Conservation (phyloP, 2,329 filamentous ascomycete genomes). For the Madurella fahalii region DNA sequence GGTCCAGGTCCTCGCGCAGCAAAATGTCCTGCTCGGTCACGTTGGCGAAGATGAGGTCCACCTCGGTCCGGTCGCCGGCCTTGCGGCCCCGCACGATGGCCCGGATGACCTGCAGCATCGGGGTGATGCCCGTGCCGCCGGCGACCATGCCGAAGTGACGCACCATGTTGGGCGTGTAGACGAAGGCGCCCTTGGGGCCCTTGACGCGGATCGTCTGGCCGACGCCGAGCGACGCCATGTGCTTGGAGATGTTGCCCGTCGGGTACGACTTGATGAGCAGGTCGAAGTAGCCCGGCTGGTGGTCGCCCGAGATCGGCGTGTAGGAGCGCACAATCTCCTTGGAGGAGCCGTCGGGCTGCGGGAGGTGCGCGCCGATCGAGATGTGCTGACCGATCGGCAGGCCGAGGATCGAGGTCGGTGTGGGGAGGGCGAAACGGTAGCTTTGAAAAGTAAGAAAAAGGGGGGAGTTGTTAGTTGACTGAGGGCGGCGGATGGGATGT, state of each 20-base stretch:
- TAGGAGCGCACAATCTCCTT: slow-evolving; percentile 90
- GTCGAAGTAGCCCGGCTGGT: slow-evolving; percentile 88
- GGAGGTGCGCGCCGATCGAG: slow-evolving; percentile 77
- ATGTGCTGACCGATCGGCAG: slow-evolving; percentile 99
- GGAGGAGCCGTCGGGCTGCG: slow-evolving; percentile 61
- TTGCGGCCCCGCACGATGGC: slow-evolving; percentile 80
- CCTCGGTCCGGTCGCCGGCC: slow-evolving; percentile 77
- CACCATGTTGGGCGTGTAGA: slow-evolving; percentile 96
- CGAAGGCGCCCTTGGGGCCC: slow-evolving; percentile 96
- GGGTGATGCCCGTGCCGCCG: slow-evolving; percentile 94
- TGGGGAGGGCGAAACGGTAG: slow-evolving; percentile 89
- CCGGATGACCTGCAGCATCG: slow-evolving; percentile 94
- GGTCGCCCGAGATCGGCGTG: slow-evolving; percentile 86
- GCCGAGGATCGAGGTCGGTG: slow-evolving; percentile 75
- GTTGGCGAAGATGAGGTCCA: slow-evolving; percentile 96
- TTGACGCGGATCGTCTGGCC: slow-evolving; percentile 86
- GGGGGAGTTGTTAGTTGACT: slow-evolving; percentile 5
- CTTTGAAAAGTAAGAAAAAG: slow-evolving; percentile 43
- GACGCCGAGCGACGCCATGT: slow-evolving; percentile 77
- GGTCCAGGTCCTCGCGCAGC: slow-evolving; percentile 85
- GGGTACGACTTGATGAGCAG: slow-evolving; percentile 98
- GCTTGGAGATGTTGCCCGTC: slow-evolving; percentile 93
- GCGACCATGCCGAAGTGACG: slow-evolving; percentile 97
- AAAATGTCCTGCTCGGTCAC: slow-evolving; percentile 91
- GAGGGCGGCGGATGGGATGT: background rate